phyloP scores from a whole-genome alignment of 139 green algal genomes.

The Diplosphaera chodatii region DNA sequence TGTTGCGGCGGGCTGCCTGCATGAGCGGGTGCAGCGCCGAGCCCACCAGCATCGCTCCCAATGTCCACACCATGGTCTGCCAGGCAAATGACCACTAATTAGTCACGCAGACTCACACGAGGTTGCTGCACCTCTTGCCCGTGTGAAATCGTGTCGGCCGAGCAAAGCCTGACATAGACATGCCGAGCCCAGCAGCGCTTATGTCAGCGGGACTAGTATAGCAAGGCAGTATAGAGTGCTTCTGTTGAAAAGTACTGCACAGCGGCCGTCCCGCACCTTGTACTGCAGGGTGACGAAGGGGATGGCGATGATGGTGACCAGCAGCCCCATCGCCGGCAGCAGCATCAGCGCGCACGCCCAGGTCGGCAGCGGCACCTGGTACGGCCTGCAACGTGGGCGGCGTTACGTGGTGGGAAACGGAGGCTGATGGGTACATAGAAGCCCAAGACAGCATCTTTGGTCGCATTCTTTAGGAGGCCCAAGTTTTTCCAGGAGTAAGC shows the following conservation, averaged over 20 bases:
- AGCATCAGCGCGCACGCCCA: conserved; percentile 74
- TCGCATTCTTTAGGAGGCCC: too few species aligned
- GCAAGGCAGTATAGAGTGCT: too few species aligned
- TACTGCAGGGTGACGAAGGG: conserved; percentile 31
- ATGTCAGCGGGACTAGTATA: too few species aligned
- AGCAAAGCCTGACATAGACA: too few species aligned
- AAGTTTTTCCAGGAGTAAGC: too few species aligned
- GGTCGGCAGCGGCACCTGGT: conserved; percentile 68
- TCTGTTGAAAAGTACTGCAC: too few species aligned
- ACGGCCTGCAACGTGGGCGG: conserved; percentile 40
- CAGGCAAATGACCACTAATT: not conserved
- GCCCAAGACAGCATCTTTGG: too few species aligned
- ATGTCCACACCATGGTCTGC: conserved; percentile 43
- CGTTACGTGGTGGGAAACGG: too few species aligned
- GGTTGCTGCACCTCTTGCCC: too few species aligned
- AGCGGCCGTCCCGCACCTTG: conserved; percentile 6
- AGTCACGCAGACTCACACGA: not conserved
- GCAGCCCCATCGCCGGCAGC: conserved; percentile 60
- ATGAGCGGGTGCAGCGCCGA: conserved; percentile 62
- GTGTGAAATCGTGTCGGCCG: too few species aligned
- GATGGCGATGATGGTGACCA: conserved; percentile 55
- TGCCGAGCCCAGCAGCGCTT: too few species aligned
- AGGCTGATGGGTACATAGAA: too few species aligned
- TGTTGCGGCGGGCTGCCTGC: conserved; percentile 23
- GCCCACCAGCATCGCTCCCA: conserved; percentile 37